Conservation (phyloP, 768 basidiomycete species). For the Lepiota subincarnata region DNA sequence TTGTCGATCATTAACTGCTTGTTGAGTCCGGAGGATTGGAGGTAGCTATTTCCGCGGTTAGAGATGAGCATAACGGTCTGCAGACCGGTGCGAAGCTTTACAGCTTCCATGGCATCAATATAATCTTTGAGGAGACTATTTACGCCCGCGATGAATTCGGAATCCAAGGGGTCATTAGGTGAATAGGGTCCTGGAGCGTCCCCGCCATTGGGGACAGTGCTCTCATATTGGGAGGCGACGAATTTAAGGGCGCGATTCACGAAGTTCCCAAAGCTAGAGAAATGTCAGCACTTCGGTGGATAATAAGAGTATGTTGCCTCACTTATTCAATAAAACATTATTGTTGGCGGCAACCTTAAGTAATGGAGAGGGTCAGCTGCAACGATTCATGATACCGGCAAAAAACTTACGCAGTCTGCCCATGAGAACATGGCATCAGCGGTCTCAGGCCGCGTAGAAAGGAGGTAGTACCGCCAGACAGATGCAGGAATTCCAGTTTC, state of each 20-base stretch:
- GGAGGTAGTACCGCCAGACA: conserved; percentile 95
- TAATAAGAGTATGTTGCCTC: not conserved
- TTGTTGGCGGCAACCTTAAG: conserved; percentile 86
- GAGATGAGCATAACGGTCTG: conserved; percentile 90
- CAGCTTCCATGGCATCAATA: conserved; percentile 83
- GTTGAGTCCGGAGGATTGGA: conserved; percentile 89
- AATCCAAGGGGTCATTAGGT: conserved; percentile 59
- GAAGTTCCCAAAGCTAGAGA: conserved; percentile 87
- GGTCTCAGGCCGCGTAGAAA: conserved; percentile 90
- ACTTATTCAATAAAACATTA: conserved; percentile 92
- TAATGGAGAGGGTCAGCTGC: conserved; percentile 6
- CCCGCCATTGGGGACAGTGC: conserved; percentile 74
- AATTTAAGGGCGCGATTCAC: conserved; percentile 95
- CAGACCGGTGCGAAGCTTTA: conserved; percentile 85
- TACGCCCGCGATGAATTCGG: conserved; percentile 74
- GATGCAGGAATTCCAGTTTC: conserved; percentile 92
- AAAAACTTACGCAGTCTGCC: conserved; percentile 75
- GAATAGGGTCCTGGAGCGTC: conserved; percentile 69
- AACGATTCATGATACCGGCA: not conserved
- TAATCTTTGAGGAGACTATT: conserved; percentile 79
- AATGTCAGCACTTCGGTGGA: not conserved
- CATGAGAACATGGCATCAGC: conserved; percentile 96
- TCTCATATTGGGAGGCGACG: conserved; percentile 76
- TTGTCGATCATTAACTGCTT: conserved; percentile 82
- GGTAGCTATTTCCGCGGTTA: conserved; percentile 84